These are phyloP conservation scores for Fraxinus platypoda DNA, from an alignment of 305 asterid species.

Conservation along the genomic window DNA sequence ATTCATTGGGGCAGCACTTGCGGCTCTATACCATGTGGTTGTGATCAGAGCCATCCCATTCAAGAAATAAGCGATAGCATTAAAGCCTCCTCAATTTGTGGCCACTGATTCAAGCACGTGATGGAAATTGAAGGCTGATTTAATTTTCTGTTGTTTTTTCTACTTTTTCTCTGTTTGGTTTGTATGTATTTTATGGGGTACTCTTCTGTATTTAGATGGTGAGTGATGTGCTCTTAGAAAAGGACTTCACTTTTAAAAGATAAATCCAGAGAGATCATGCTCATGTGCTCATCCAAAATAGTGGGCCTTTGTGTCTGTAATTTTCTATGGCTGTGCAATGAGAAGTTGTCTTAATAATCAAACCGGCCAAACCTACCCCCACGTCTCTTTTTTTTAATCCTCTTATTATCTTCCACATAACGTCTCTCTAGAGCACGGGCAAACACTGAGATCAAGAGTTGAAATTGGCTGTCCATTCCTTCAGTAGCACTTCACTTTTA, in stretches of 20 bases:
- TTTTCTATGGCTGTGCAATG: slow-evolving; percentile 8
- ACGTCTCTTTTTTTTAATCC: background rate
- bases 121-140: background rate
- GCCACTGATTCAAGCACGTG: background rate
- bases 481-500: background rate
- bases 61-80: slow-evolving; percentile 24
- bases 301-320: slow-evolving; percentile 5
- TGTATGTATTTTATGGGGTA: slow-evolving; percentile 6
- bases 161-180: slow-evolving; percentile 10
- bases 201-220: background rate
- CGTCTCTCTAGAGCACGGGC: background rate
- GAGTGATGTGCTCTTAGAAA: background rate
- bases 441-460: background rate
- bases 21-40: slow-evolving; percentile 41
- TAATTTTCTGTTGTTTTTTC: background rate
- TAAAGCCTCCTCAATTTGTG: background rate
- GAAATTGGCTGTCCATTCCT: background rate
- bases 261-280: background rate
- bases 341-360: slow-evolving; percentile 1
- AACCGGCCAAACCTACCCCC: background rate
- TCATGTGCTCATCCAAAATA: background rate
- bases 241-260: background rate
- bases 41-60: slow-evolving; percentile 49
- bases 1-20: slow-evolving; percentile 49
- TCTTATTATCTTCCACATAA: background rate